phyloP scores from a whole-genome alignment of 2,329 filamentous ascomycete species.

The Pezicula radicicola region DNA sequence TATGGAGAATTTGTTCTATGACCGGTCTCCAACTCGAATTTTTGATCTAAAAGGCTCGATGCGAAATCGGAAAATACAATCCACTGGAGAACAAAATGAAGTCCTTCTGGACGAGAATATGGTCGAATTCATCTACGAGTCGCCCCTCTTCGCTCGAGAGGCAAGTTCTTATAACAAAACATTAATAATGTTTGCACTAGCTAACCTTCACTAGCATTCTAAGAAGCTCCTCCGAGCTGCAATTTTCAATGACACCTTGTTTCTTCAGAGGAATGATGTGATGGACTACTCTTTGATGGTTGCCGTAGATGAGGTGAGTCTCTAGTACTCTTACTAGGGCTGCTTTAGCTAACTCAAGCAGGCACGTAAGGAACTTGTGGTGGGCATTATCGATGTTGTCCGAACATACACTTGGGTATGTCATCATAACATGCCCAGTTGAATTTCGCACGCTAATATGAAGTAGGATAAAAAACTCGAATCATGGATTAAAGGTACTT shows the following conservation, averaged over 20 bases:
- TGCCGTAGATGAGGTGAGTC: conserved; percentile 74
- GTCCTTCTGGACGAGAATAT: conserved; percentile 97
- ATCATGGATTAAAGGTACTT: conserved; percentile 81
- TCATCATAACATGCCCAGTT: not conserved
- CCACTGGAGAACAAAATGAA: conserved; percentile 92
- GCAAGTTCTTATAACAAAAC: conserved; percentile 8
- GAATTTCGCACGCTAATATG: conserved; percentile 3
- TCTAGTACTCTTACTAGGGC: not conserved
- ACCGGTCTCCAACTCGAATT: conserved; percentile 82
- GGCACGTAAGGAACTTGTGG: conserved; percentile 81
- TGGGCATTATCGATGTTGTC: conserved; percentile 98
- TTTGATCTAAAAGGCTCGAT: conserved; percentile 98
- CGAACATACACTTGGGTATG: conserved; percentile 86
- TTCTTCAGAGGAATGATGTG: conserved; percentile 90
- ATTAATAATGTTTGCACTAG: not conserved
- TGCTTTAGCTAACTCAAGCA: conserved; percentile 6
- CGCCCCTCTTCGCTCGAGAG: conserved; percentile 89
- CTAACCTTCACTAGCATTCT: conserved; percentile 54
- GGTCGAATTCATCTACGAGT: conserved; percentile 98
- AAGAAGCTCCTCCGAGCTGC: conserved; percentile 89
- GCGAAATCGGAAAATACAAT: conserved; percentile 96
- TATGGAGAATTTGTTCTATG: conserved; percentile 98
- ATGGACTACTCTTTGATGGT: conserved; percentile 99
- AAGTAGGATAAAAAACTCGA: conserved; percentile 88
- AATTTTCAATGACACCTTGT: conserved; percentile 97